A percentile compares a stretch with the other conserved stretches of the same genome.
These are phyloP conservation scores for Emiliania huxleyi DNA, from an alignment of 78 protist genomes.

Conservation along the genomic window DNA sequence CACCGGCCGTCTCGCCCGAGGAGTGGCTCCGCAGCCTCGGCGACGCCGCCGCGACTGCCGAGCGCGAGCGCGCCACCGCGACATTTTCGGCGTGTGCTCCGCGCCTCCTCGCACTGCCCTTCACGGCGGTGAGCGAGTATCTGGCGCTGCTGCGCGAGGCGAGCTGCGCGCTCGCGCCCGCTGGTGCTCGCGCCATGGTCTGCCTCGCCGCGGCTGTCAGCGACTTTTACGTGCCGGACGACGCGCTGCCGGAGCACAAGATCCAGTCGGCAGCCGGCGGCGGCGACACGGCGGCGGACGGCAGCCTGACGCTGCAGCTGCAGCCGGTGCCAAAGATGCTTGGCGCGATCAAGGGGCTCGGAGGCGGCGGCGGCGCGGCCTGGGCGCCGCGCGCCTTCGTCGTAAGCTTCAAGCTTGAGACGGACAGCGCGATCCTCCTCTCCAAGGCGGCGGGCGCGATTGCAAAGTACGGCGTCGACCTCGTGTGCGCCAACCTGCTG, in stretches of 20 bases:
- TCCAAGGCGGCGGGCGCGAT: conserved; percentile 41
- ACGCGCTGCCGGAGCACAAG: conserved; percentile 53
- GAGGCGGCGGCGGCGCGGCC: background rate
- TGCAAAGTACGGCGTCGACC: conserved; percentile 12
- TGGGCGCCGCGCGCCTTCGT: conserved; percentile 51
- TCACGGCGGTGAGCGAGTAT: conserved; percentile 62
- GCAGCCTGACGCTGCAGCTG: conserved; percentile 31
- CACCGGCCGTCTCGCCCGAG: background rate
- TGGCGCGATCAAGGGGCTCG: background rate
- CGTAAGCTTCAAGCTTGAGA: conserved; percentile 65
- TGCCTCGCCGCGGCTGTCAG: conserved; percentile 66
- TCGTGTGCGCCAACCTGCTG: conserved; percentile 24
- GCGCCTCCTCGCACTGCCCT: conserved; percentile 37
- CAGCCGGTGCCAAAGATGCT: conserved; percentile 61
- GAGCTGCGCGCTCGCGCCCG: background rate
- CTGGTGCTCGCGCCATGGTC: conserved; percentile 9
- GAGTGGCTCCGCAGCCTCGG: background rate
- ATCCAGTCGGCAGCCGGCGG: conserved; percentile 34
- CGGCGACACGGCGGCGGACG: no score
- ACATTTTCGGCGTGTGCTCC: background rate
- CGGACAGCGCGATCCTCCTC: conserved; percentile 29
- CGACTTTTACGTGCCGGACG: conserved; percentile 53
- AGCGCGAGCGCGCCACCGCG: background rate
- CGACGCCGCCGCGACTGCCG: background rate
- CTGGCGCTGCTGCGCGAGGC: conserved; percentile 43